Evolutionary conservation across 495 filamentous ascomycete genomes (phyloP), one percentile per base, ranked within the genome.

Genomic region (Cryomyces minteri): DNA sequence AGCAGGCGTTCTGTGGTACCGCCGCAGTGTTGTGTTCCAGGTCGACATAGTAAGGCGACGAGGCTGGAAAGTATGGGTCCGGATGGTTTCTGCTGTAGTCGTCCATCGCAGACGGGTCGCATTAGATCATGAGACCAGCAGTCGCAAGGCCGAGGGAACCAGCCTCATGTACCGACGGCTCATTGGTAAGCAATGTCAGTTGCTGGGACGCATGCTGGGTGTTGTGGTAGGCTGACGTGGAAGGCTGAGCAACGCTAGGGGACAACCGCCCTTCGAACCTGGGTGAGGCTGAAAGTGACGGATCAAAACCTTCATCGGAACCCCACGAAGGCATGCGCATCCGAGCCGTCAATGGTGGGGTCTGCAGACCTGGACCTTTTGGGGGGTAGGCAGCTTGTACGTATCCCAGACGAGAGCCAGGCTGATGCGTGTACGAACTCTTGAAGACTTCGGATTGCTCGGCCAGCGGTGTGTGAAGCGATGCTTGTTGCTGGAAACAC

Each of bases 231-330:
- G n/a, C 4, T 30, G 41, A 46, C 14, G 29, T 31, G 2, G 44
- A 45, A 31, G 44, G 40, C 37, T 43, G 48, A 31, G 48, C 4
- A 29, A 33, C 48, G 32, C 30, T 39, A 49, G 6, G 28, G 25
- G 39, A n/a, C 29, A 14, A 18, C 41, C 40, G 44, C 9, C 12
- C 34, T 9, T 12, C 28, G 32, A 55, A 58, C 7, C 50, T 46
- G 8, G 50, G 44, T 43, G 55, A 57, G 52, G 47, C 48, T 53
- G 55, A 43, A 39, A 53, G 53, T 9, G 40, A 38, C 6, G 51
- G 52, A n/a, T 55, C 50, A 9, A 55, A 41, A 37, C 41, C 40
- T 11, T 52, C 41, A 9, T 51, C 53, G 33, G 48, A 33, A 36
- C 45, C 49, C 55, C 55, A 58, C 41, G 55, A 28, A n/a, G 47